A percentile compares a stretch with the other conserved stretches of the same genome.
Conservation (phyloP, 306 rosid species). For the Gastrolobium bilobum region DNA sequence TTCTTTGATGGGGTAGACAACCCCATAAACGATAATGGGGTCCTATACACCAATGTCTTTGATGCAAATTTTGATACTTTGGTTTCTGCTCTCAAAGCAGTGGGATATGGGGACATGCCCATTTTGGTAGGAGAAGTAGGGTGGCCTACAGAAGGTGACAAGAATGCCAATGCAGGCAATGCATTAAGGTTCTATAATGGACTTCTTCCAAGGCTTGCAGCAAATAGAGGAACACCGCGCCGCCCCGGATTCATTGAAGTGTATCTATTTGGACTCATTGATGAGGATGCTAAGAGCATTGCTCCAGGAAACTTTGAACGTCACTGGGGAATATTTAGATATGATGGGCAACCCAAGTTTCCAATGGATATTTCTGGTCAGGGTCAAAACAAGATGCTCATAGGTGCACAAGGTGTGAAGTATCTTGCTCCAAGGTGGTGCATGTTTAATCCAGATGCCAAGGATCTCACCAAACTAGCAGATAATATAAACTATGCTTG, state of each 20-base stretch:
- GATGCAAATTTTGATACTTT: slow-evolving; percentile 96
- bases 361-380: slow-evolving; percentile 81
- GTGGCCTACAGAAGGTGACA: slow-evolving; percentile 99
- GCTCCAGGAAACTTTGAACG: slow-evolving; percentile 93
- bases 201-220: slow-evolving; percentile 78
- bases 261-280: slow-evolving; percentile 85
- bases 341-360: slow-evolving; percentile 94
- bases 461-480: slow-evolving; percentile 78
- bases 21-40: slow-evolving; percentile 76
- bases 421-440: slow-evolving; percentile 84
- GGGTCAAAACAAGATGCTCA: slow-evolving; percentile 70
- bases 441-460: slow-evolving; percentile 83
- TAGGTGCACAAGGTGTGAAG: slow-evolving; percentile 72
- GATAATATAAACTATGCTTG: slow-evolving; percentile 88
- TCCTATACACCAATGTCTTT: slow-evolving; percentile 81
- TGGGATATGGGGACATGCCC: slow-evolving; percentile 70
- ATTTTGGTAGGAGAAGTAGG: slow-evolving; percentile 97
- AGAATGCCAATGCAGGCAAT: slow-evolving; percentile 77
- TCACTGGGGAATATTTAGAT: slow-evolving; percentile 92
- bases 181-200: slow-evolving; percentile 90
- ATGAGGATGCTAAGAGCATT: slow-evolving; percentile 88
- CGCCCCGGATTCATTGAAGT: slow-evolving; percentile 86
- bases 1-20: slow-evolving; percentile 83
- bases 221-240: slow-evolving; percentile 80
- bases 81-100: slow-evolving; percentile 81